phyloP scores from a whole-genome alignment of 352 stramenopile genomes.

The Pilasporangium apinafurcum region DNA sequence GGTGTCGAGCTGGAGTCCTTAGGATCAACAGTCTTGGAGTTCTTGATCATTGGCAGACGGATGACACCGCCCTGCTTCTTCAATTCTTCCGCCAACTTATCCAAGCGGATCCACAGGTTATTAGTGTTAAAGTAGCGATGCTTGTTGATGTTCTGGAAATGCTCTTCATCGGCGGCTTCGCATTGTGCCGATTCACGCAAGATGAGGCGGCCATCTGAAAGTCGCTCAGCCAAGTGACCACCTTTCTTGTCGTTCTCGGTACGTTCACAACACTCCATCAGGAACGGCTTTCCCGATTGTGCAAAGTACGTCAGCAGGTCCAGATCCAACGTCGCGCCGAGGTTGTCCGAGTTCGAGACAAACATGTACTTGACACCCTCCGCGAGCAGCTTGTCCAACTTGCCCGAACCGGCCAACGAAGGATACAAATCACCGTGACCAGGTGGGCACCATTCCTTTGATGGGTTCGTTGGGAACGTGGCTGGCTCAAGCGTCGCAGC shows the following conservation, averaged over 20 bases:
- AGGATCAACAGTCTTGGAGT: slow-evolving; percentile 83
- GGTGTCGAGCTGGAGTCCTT: slow-evolving; percentile 80
- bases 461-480: slow-evolving; percentile 44
- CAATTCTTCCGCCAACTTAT: slow-evolving; percentile 81
- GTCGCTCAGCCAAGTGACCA: slow-evolving; percentile 92
- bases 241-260: slow-evolving; percentile 99
- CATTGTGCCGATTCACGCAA: slow-evolving; percentile 90
- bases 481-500: slow-evolving; percentile 76
- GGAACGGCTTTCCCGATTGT: slow-evolving; percentile 83
- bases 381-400: slow-evolving; percentile 79
- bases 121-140: slow-evolving; percentile 89
- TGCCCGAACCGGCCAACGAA: slow-evolving; percentile 77
- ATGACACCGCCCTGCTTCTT: slow-evolving; percentile 77
- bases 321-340: slow-evolving; percentile 75
- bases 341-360: slow-evolving; percentile 87
- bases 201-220: slow-evolving; percentile 92
- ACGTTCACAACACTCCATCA: slow-evolving; percentile 96
- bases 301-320: slow-evolving; percentile 87
- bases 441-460: slow-evolving; percentile 85
- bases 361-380: slow-evolving; percentile 90
- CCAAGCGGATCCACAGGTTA: slow-evolving; percentile 86
- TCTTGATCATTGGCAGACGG: slow-evolving; percentile 85
- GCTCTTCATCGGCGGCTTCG: slow-evolving; percentile 69
- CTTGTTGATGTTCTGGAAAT: slow-evolving; percentile 88
- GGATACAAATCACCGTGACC: slow-evolving; percentile 84